Base-by-base conservation (phyloP, 768 basidiomycete species). In the Clitopilus hobsonii region DNA sequence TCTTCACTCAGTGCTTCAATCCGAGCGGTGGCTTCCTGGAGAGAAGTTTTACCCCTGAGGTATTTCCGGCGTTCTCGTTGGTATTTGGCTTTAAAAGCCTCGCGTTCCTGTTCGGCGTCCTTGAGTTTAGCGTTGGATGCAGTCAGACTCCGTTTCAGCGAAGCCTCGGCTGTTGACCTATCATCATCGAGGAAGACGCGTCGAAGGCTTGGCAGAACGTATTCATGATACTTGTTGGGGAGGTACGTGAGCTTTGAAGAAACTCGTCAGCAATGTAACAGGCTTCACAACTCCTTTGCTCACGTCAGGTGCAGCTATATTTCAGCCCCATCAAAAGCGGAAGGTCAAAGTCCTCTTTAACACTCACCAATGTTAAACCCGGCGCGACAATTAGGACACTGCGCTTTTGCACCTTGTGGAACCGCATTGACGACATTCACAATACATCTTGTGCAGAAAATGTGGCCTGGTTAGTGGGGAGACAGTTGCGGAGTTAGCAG, bases 171-270 rank as follows among this genome's bases (percentile, higher is more conserved):
- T n/a, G 65, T 49, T 22, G 60, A 6, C 20, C 30, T 32, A 16
- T 32, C 30, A 16, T 32, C 47, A 60, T 79, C 77, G 52, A 81
- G 56, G 60, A 78, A 83, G n/a, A 84, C 70, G 56, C 80, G 76
- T 54, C 81, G 75, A 14, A 83, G 66, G 49, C 69, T 67, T 5
- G 78, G 74, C 3, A 72, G 45, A 28, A 82, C 67, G 60, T 74
- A 81, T 36, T 69, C 67, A 62, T 80, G 79, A 59, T 79, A 79
- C 63, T 77, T 78, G 57, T 71, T 66, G 5, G 80, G 79, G 18
- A 84, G 69, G 52, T 73, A 76, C 4, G 72, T 69, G 47, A 48
- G 47, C 47, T 48, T 16, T 20, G 38, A 5, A 53, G 18, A 2
- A 16, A 18, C 18, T 32, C 16, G 8, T 32, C 8, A 32, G 7